Evolutionary conservation across 2,329 filamentous ascomycete genomes (phyloP).

Genomic region (Xylaria sp.): DNA sequence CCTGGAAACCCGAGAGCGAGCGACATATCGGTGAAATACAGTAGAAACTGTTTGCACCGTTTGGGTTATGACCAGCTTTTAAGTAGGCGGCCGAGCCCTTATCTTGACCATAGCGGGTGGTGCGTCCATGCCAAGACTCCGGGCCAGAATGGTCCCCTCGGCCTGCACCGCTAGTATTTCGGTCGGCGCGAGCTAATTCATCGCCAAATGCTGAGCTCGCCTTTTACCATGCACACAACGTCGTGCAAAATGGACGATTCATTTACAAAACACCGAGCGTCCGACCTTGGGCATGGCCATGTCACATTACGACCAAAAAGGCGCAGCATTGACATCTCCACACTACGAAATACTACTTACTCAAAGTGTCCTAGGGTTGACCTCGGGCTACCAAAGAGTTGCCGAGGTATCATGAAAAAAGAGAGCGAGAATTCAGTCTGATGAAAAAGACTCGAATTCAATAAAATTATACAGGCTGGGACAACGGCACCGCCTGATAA

Average conservation of each 20-base stretch:
- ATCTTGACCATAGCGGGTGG: not conserved
- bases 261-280: not conserved
- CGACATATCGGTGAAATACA: constrained; percentile 58
- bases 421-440: not conserved
- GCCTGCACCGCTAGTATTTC: not conserved
- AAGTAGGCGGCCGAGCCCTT: constrained; percentile 1
- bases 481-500: too few species aligned
- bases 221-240: not conserved
- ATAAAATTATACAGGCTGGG: too few species aligned
- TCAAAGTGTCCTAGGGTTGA: not conserved
- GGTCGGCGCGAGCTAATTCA: not conserved
- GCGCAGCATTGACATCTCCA: not conserved
- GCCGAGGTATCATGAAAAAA: not conserved
- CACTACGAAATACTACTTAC: too few species aligned
- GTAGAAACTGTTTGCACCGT: constrained; percentile 23
- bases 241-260: constrained; percentile 2
- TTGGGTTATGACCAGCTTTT: constrained; percentile 14
- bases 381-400: not conserved
- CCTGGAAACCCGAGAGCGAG: constrained; percentile 69
- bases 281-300: not conserved
- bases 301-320: not conserved
- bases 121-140: not conserved
- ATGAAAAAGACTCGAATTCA: too few species aligned
- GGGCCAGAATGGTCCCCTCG: not conserved
- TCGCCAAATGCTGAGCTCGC: not conserved